Evolutionary conservation across 768 basidiomycete species (phyloP).

Genomic region (Artomyces pyxidatus): DNA sequence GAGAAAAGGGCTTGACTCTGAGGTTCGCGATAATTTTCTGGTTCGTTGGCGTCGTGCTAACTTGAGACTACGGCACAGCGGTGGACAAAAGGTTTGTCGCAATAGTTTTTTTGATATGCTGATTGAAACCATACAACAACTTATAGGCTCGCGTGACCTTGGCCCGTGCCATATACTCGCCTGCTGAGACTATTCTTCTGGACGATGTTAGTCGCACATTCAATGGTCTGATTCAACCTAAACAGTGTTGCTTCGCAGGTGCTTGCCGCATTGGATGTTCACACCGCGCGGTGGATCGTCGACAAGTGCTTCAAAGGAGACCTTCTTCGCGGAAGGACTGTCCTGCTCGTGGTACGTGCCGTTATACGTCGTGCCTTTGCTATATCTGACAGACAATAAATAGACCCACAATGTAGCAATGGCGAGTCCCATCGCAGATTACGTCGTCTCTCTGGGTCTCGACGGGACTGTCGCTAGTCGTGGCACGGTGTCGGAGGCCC

Average conservation of each 20-base stretch:
- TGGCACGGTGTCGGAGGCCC: constrained; percentile 40
- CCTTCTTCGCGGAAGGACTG: constrained; percentile 38
- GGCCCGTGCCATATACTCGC: constrained; percentile 52
- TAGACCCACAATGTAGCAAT: constrained; percentile 50
- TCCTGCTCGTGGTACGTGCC: constrained; percentile 41
- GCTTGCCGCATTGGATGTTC: constrained; percentile 43
- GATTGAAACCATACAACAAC: constrained; percentile 32
- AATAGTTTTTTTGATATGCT: not conserved
- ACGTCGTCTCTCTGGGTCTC: constrained; percentile 44
- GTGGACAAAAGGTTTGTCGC: constrained; percentile 42
- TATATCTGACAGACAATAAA: not conserved
- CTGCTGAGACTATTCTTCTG: constrained; percentile 57
- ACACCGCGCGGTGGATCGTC: constrained; percentile 45
- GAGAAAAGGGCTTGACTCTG: constrained; percentile 46
- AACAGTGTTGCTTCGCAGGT: too few relatives aligned
- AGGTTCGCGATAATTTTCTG: constrained; percentile 15
- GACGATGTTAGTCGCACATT: constrained; percentile 55
- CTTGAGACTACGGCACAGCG: constrained; percentile 20
- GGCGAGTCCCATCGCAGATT: constrained; percentile 43
- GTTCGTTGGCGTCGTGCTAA: not conserved
- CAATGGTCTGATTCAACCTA: too few relatives aligned
- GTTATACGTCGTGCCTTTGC: too few relatives aligned
- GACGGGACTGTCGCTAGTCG: constrained; percentile 46
- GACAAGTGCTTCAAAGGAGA: constrained; percentile 42
- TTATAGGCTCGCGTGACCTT: constrained; percentile 38